These are phyloP conservation scores for Knoxdaviesia proteae DNA, from an alignment of 2,329 filamentous ascomycete genomes.

Conservation along the genomic window DNA sequence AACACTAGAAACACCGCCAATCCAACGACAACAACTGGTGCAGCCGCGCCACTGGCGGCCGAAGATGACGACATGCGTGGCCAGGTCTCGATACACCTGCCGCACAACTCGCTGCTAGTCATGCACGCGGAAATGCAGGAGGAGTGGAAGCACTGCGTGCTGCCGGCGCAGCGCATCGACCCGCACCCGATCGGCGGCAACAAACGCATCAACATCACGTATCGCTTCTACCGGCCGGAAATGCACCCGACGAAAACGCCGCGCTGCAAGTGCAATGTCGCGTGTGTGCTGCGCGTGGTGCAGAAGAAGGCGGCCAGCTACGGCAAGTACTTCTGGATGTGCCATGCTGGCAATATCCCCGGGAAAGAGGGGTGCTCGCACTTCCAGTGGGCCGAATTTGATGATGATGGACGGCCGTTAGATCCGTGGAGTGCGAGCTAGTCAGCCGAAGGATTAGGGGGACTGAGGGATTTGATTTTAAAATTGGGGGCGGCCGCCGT, in stretches of 20 bases:
- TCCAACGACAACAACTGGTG: too few relatives aligned
- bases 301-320: constrained; percentile 57
- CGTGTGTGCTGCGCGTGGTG: constrained; percentile 52
- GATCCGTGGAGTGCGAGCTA: too few relatives aligned
- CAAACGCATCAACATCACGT: constrained; percentile 81
- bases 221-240: constrained; percentile 60
- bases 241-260: constrained; percentile 65
- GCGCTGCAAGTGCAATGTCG: constrained; percentile 52
- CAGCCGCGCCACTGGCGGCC: too few relatives aligned
- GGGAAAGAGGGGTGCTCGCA: constrained; percentile 51
- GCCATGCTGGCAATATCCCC: constrained; percentile 53
- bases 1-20: too few relatives aligned
- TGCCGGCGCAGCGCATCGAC: constrained; percentile 53
- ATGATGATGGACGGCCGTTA: constrained; percentile 60
- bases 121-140: constrained; percentile 99
- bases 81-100: constrained; percentile 80
- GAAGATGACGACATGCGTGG: constrained; percentile 45
- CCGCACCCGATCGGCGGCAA: constrained; percentile 68
- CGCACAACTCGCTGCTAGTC: constrained; percentile 78
- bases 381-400: constrained; percentile 74
- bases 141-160: constrained; percentile 81
- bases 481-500: too few relatives aligned
- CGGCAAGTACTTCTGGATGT: constrained; percentile 88
- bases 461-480: too few relatives aligned
- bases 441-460: too few relatives aligned